These are phyloP conservation scores for Fusarium armeniacum DNA, from an alignment of 2,329 filamentous ascomycete species.

Conservation along the genomic window DNA sequence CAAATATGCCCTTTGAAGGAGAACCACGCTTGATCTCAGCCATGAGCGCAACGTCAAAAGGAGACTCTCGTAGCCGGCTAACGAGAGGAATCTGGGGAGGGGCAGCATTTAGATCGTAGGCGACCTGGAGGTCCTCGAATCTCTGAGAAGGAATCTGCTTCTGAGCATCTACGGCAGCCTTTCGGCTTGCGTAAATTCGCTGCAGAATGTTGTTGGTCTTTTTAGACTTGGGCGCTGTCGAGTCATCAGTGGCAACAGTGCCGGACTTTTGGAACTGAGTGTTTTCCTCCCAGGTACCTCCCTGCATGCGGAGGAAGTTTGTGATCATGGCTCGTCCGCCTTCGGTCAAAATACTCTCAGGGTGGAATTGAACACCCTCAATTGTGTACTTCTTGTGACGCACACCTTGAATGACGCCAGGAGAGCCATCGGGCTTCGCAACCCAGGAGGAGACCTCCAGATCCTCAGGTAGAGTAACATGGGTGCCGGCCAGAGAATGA, in stretches of 20 bases:
- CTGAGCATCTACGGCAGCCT: slow-evolving; percentile 80
- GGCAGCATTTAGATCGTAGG: slow-evolving; percentile 86
- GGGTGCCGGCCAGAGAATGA: slow-evolving; percentile 94
- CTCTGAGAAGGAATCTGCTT: slow-evolving; percentile 88
- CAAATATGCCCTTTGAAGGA: slow-evolving; percentile 95
- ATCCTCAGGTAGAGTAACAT: slow-evolving; percentile 85
- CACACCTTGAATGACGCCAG: slow-evolving; percentile 95
- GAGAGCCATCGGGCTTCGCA: slow-evolving; percentile 78
- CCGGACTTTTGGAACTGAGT: slow-evolving; percentile 66
- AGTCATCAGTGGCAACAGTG: slow-evolving; percentile 47
- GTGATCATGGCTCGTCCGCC: slow-evolving; percentile 90
- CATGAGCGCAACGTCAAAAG: slow-evolving; percentile 92
- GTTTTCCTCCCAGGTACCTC: slow-evolving; percentile 92
- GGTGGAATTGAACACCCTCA: slow-evolving; percentile 98
- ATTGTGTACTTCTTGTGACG: slow-evolving; percentile 90
- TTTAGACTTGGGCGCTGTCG: slow-evolving; percentile 60
- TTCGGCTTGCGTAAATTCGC: slow-evolving; percentile 88
- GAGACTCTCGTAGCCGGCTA: slow-evolving; percentile 81
- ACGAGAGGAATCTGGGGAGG: slow-evolving; percentile 88
- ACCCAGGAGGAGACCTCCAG: slow-evolving; percentile 95
- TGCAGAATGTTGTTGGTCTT: slow-evolving; percentile 90
- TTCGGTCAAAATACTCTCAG: slow-evolving; percentile 94
- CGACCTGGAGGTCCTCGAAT: slow-evolving; percentile 84
- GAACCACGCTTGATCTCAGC: slow-evolving; percentile 98
- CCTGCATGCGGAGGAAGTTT: slow-evolving; percentile 90